A percentile compares a stretch with the other conserved stretches of the same genome.
Evolutionary conservation across 352 stramenopile genomes (phyloP).

Genomic region (Phytopythium chamaehyphon): DNA sequence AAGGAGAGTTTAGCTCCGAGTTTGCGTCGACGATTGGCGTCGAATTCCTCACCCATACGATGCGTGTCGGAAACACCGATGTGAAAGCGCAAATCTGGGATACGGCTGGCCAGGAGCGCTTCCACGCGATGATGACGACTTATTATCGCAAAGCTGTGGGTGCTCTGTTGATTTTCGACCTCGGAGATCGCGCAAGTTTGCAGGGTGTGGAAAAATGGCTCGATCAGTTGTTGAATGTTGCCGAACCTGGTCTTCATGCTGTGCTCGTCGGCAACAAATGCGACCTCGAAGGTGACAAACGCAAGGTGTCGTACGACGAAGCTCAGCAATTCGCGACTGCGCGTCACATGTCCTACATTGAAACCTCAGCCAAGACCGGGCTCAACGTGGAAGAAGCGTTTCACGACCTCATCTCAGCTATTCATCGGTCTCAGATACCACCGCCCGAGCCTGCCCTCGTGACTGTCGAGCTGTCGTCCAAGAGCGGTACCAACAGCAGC

Average conservation of each 20-base stretch:
- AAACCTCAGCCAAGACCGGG: conserved; percentile 78
- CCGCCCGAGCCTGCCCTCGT: conserved; percentile 12
- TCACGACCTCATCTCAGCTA: conserved; percentile 43
- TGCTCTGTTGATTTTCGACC: conserved; percentile 76
- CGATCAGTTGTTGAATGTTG: conserved; percentile 67
- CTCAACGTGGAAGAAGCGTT: conserved; percentile 63
- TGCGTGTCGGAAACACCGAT: conserved; percentile 55
- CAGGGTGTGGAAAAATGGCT: conserved; percentile 63
- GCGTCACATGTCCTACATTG: conserved; percentile 75
- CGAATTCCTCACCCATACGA: conserved; percentile 85
- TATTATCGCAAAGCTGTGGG: conserved; percentile 85
- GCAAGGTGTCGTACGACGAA: conserved; percentile 53
- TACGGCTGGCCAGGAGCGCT: conserved; percentile 82
- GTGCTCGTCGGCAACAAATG: conserved; percentile 78
- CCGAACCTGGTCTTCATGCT: conserved; percentile 61
- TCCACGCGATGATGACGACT: conserved; percentile 87
- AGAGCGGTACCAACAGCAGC: conserved; percentile 5
- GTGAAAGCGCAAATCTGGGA: conserved; percentile 90
- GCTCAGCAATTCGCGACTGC: conserved; percentile 56
- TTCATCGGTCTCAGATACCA: conserved; percentile 48
- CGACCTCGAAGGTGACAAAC: conserved; percentile 36
- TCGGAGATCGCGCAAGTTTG: conserved; percentile 51
- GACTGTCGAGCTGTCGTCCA: conserved; percentile 31
- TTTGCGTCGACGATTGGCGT: conserved; percentile 85
- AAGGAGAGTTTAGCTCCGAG: conserved; percentile 80